Evolutionary conservation across 2,329 filamentous ascomycete genomes (phyloP), one percentile per base, ranked within the genome.

Genomic region (Xylaria sp.): DNA sequence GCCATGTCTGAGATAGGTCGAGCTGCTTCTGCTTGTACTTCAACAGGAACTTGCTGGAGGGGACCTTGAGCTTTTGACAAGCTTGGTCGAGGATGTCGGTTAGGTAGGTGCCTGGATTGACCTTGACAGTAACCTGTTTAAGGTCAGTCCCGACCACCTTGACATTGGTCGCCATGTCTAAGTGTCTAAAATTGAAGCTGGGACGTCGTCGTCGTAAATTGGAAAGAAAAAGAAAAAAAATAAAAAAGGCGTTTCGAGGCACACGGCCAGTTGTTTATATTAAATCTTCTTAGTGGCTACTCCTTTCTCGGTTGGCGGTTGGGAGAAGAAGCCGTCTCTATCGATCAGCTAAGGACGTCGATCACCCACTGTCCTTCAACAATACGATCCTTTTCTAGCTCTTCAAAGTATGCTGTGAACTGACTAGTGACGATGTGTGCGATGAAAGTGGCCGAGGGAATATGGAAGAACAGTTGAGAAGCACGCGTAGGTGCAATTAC

Each of bases 21-120:
- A 99, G 78, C 29, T 85, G 80, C 69, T 93, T 96, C 72, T 93
- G 90, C 70, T 91, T 92, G 72, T 92, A 79, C 89, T 95, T 97
- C 54, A 99, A 76, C 19, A 88, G 83, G 74, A 90, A 94, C 59
- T 89, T 88, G 61, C 87, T 86, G 26, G 88, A 78, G 54, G 86
- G 78, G 26, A 93, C 74, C 55, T 86, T 87, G 63, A 96, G 83
- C 76, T 93, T 96, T 63, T 80, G 79, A 71, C 93, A 97, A 42
- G 93, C 93, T 72, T 97, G 89, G 57, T 91, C 84, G 17, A 96
- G 80, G 1, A 99, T 83, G 69, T 97, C 92, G 53, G 88, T 88
- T 63, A 99, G 77, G 65, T 91, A 89, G 60, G 88, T 96, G 51
- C 82, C 82, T 0, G 92, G 91, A 0, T 82, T 88, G 51, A 94